Evolutionary conservation across 148 eudicot species (phyloP).

Genomic region (Chenopodium formosanum): DNA sequence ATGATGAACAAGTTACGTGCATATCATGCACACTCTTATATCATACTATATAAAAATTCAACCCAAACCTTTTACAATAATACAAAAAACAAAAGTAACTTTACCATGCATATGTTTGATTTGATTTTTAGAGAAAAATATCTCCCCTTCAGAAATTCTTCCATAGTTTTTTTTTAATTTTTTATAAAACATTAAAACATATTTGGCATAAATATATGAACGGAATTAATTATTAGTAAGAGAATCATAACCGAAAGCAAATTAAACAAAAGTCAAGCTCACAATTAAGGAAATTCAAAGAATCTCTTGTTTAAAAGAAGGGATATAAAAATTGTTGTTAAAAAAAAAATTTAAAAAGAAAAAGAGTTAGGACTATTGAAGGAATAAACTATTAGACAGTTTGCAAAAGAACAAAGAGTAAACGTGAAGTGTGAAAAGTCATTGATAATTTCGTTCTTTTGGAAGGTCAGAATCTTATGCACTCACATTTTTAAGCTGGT

Average conservation of each 20-base stretch:
- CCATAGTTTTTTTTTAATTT: too few relatives aligned
- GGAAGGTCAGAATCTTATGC: slow-evolving; percentile 1
- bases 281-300: not conserved
- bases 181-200: too few relatives aligned
- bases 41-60: too few relatives aligned
- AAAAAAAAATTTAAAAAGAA: too few relatives aligned
- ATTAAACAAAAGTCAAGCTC: not conserved
- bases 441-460: not conserved
- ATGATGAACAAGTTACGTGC: too few relatives aligned
- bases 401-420: too few relatives aligned
- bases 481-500: not conserved
- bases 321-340: too few relatives aligned
- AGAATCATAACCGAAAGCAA: not conserved
- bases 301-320: too few relatives aligned
- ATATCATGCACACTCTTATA: too few relatives aligned
- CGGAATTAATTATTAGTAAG: not conserved
- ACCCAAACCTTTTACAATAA: too few relatives aligned
- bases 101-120: not conserved
- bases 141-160: not conserved
- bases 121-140: not conserved
- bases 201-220: not conserved
- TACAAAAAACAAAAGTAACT: not conserved
- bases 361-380: too few relatives aligned
- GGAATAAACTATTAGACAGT: too few relatives aligned
- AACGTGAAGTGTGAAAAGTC: not conserved